Evolutionary conservation across 306 rosid genomes (phyloP).

Genomic region (Rosa chinensis): DNA sequence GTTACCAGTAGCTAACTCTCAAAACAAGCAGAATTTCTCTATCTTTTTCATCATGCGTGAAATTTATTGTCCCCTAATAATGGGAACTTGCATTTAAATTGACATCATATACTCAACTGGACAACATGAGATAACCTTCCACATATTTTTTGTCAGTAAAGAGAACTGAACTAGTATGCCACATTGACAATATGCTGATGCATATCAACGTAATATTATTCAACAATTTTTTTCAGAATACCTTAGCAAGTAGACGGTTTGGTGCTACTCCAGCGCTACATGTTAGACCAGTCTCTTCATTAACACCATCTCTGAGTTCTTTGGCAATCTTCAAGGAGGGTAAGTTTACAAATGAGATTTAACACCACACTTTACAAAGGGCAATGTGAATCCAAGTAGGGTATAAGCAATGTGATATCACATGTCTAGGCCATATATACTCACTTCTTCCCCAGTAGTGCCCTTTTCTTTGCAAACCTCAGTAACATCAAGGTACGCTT

Average conservation of each 20-base stretch:
- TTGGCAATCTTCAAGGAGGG: slow-evolving; percentile 54
- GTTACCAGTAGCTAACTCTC: neutral
- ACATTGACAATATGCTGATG: too few relatives aligned
- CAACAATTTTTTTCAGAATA: slow-evolving; percentile 21
- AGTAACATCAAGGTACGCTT: slow-evolving; percentile 93
- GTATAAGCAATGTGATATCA: neutral
- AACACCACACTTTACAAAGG: slow-evolving; percentile 9
- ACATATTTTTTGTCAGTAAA: neutral
- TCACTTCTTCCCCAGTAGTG: slow-evolving; percentile 62
- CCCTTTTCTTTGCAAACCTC: slow-evolving; percentile 74
- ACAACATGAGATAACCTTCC: neutral
- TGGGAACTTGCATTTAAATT: neutral
- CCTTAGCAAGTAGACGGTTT: slow-evolving; percentile 92
- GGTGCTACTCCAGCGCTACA: slow-evolving; percentile 98
- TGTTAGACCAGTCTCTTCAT: slow-evolving; percentile 82
- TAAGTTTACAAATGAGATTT: slow-evolving; percentile 16
- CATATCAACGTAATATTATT: neutral
- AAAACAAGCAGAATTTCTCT: neutral
- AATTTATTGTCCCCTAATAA: neutral
- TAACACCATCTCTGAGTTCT: slow-evolving; percentile 71
- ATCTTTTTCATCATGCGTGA: neutral
- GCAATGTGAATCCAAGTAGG: neutral
- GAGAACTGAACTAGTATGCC: too few relatives aligned
- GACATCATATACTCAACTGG: neutral
- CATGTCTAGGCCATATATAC: neutral